Evolutionary conservation across 305 asterid genomes (phyloP).

Genomic region (Solanum hybrid): DNA sequence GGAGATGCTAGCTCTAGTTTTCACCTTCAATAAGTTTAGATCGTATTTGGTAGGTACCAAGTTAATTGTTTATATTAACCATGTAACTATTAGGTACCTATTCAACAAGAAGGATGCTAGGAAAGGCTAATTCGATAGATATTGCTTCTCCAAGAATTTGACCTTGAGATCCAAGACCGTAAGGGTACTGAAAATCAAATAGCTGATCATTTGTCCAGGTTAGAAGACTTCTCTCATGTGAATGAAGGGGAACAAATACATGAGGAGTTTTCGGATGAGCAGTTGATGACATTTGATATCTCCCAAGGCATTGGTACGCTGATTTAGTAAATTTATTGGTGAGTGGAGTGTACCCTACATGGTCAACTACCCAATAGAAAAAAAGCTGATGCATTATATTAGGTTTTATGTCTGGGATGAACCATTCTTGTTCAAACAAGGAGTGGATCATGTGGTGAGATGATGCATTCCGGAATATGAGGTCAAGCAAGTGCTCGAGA

Average conservation of each 20-base stretch:
- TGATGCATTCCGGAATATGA: background rate
- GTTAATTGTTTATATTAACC: background rate
- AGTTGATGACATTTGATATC: background rate
- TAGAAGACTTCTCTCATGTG: background rate
- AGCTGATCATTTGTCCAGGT: background rate
- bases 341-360: background rate
- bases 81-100: background rate
- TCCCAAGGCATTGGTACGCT: background rate
- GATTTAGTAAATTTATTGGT: background rate
- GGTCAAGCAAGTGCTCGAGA: background rate
- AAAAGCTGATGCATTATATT: background rate
- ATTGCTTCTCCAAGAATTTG: background rate
- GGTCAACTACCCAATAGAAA: background rate
- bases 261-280: background rate
- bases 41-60: background rate
- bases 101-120: background rate
- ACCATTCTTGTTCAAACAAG: background rate
- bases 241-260: background rate
- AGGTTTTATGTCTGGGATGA: too few species aligned
- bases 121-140: too few species aligned
- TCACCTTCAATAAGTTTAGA: background rate
- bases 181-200: background rate
- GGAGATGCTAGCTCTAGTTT: background rate
- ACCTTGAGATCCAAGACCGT: background rate
- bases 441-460: background rate